Conservation (phyloP, 2,329 filamentous ascomycete genomes). For the Trichoderma sp. region DNA sequence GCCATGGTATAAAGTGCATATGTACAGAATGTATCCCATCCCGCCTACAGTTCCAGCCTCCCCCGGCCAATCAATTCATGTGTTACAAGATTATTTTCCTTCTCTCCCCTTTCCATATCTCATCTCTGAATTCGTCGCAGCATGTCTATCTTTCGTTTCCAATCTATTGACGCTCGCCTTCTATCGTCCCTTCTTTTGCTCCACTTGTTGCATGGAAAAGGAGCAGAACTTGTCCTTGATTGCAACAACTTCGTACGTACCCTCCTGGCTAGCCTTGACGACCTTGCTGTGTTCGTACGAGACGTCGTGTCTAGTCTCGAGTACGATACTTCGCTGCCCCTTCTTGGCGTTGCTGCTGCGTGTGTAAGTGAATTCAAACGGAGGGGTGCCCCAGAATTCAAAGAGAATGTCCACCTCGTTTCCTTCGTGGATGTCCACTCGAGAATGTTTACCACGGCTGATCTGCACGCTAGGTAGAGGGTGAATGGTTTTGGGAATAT, state of each 20-base stretch:
- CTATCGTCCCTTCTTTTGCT: slow-evolving; percentile 43
- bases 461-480: slow-evolving; percentile 90
- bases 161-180: background rate
- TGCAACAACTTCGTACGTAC: slow-evolving; percentile 94
- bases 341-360: slow-evolving; percentile 82
- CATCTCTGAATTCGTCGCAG: slow-evolving; percentile 8
- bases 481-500: slow-evolving; percentile 82
- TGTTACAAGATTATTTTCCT: slow-evolving; percentile 1
- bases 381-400: slow-evolving; percentile 92
- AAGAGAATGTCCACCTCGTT: slow-evolving; percentile 92
- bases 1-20: slow-evolving; percentile 45
- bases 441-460: slow-evolving; percentile 76
- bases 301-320: slow-evolving; percentile 88
- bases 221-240: slow-evolving; percentile 94
- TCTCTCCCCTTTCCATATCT: slow-evolving; percentile 5
- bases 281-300: slow-evolving; percentile 80
- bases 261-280: slow-evolving; percentile 85
- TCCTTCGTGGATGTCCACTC: slow-evolving; percentile 95
- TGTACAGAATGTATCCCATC: slow-evolving; percentile 29
- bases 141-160: slow-evolving; percentile 12
- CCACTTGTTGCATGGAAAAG: slow-evolving; percentile 71
- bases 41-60: slow-evolving; percentile 16
- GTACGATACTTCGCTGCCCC: slow-evolving; percentile 73
- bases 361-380: slow-evolving; percentile 97
- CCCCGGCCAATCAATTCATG: background rate